Base-by-base conservation (phyloP, 768 basidiomycete species). In the Artomyces pyxidatus region DNA sequence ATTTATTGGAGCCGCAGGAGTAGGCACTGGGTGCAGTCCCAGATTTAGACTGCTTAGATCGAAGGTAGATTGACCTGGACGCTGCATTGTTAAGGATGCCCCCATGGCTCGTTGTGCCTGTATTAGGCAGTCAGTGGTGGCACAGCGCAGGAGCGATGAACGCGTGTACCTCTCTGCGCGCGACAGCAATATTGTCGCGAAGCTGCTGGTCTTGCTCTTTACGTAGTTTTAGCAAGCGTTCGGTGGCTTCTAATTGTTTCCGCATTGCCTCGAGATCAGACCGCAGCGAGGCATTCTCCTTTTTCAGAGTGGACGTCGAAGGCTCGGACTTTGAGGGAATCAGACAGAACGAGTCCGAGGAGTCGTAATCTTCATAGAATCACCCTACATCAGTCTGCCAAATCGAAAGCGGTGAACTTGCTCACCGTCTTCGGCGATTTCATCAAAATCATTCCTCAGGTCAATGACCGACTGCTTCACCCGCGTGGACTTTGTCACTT, bases 41-140 rank as follows among this genome's bases (percentile, higher is more conserved):
- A 83, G 67, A 56, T 81, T 85, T 12, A 85, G 63, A 25, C 70
- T 67, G 42, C 71, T 66, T 42, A 85, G 68, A 60, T 86, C 85
- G 19, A 78, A 63, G 8, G 63, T 56, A 2, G 67, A 60, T 41
- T 65, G 64, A 26, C 66, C 56, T n/a, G 63, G 63, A 42, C 68
- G 77, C 47, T 75, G 79, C 30, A 74, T 66, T 45, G 83, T 64
- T 44, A 74, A 69, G 6, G 88, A 88, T 17, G 85, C 72, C 4
- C 83, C 80, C 75, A 89, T 81, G 7, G 76, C 88, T 25, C 83
- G 78, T 60, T 90, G 88, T 14, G 88, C 88, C 88, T 91, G 41
- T 7, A 32, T 25, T 27, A 23, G 22, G 16, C 39, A 28, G 17
- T 35, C 14, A 42, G 45, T 19, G 54, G 44, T 16, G 19, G 17